Evolutionary conservation across 176 grass and related monocot species (phyloP).

Genomic region (Saccharum officinarum): DNA sequence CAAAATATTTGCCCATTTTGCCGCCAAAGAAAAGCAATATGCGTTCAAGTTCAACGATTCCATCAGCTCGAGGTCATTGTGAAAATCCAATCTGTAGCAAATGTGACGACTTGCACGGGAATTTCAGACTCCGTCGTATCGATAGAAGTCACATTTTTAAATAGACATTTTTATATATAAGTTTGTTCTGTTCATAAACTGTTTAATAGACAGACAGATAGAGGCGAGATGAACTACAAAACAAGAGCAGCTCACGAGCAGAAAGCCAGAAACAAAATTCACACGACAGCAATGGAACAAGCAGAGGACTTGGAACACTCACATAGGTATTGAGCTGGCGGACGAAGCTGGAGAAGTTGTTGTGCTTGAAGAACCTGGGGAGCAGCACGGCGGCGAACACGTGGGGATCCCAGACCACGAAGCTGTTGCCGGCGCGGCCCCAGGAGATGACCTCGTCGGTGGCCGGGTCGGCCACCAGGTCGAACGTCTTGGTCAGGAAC

Average conservation of each 20-base stretch:
- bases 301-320: constrained; percentile 40
- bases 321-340: constrained; percentile 85
- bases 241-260: neutral
- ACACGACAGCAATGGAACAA: neutral
- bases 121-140: neutral
- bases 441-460: constrained; percentile 72
- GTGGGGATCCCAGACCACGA: constrained; percentile 82
- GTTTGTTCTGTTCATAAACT: neutral
- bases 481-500: constrained; percentile 87
- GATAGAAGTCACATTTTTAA: neutral
- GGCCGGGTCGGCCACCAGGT: constrained; percentile 66
- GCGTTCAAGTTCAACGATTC: neutral
- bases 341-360: constrained; percentile 94
- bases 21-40: neutral
- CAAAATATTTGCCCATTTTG: constrained; percentile 10
- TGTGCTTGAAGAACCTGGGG: constrained; percentile 89
- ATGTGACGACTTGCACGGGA: neutral
- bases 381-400: constrained; percentile 63
- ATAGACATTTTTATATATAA: neutral
- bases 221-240: neutral
- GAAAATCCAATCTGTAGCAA: neutral
- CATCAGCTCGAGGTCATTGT: neutral
- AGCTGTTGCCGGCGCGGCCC: constrained; percentile 60
- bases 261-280: neutral
- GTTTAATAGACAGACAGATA: neutral